Evolutionary conservation across 805 yeast species (phyloP).

Genomic region (Yarrowia osloensis): DNA sequence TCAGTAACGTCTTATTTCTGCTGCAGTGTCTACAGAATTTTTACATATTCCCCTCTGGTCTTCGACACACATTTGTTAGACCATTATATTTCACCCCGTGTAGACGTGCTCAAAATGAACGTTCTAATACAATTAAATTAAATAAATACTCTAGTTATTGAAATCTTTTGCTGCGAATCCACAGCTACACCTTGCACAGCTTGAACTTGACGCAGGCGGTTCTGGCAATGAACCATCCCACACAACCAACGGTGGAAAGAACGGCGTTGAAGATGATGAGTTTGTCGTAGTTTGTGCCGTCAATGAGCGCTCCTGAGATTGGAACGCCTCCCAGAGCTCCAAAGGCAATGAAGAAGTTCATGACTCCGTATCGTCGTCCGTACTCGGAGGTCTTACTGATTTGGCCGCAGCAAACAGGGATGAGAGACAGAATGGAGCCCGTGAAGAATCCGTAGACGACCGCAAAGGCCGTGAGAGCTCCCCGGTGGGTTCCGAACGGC

Average conservation of each 20-base stretch:
- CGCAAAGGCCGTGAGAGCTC: constrained; percentile 50
- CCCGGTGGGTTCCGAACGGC: constrained; percentile 46
- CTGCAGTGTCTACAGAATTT: no score
- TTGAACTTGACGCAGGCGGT: constrained; percentile 18
- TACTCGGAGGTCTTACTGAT: constrained; percentile 57
- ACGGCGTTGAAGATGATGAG: constrained; percentile 31
- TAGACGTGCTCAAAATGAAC: no score
- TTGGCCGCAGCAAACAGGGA: constrained; percentile 62
- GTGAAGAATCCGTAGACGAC: constrained; percentile 57
- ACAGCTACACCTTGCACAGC: background rate
- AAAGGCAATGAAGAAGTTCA: constrained; percentile 60
- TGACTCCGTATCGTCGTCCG: constrained; percentile 58
- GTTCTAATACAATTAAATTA: no score
- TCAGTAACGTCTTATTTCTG: no score
- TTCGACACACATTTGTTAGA: no score
- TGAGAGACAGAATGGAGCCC: constrained; percentile 57
- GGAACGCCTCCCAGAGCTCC: constrained; percentile 53
- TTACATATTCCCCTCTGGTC: no score
- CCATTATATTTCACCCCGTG: no score
- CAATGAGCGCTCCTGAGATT: constrained; percentile 51
- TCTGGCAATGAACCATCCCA: constrained; percentile 10
- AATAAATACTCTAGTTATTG: background rate
- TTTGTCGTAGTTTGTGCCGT: constrained; percentile 31
- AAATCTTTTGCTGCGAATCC: background rate
- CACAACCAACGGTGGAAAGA: constrained; percentile 19